Base-by-base conservation (phyloP, 768 basidiomycete genomes). In the Boletus reticulatus region DNA sequence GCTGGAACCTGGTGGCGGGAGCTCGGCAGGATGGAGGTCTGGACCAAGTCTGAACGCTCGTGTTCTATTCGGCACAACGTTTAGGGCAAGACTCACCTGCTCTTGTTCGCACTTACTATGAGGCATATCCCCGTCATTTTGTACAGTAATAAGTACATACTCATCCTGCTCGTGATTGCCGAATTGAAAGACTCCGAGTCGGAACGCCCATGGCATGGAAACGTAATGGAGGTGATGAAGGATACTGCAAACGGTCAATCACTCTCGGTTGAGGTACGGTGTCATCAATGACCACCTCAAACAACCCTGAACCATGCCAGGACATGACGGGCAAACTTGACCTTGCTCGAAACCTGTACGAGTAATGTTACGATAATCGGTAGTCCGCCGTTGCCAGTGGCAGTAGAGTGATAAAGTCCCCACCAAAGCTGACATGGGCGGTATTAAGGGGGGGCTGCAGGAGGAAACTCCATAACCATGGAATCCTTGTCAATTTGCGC, bases 381-480 rank as follows among this genome's bases (percentile, higher is more conserved):
- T 8, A 27, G 39, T 36, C 11, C 38, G 6, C 36, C 17, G 13
- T 20, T 42, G 14, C 22, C 36, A 29, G 19, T 17, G 62, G 31
- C 24, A 38, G 32, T 42, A 41, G 38, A 24, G 31, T 27, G 50
- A 16, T n/a, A 20, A 32, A 14, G 34, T 34, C 24, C 9, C n/a
- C 29, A 29, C 29, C 29, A 29, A n/a, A 9, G 29, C 7, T 29
- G 29, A 29, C 9, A 29, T 29, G 29, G 27, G 27, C n/a, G 24
- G 6, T 50, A 55, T 59, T 37, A 22, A 60, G 38, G n/a, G n/a
- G n/a, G n/a, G n/a, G n/a, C n/a, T n/a, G n/a, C n/a, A n/a, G n/a
- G 20, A 36, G 34, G 34, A 36, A 34, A 34, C n/a, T n/a, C n/a
- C n/a, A n/a, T n/a, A n/a, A n/a, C n/a, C 24, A 66, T 62, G 57